Conservation (phyloP, 1,139 yeast genomes). For the Pichia sp. region DNA sequence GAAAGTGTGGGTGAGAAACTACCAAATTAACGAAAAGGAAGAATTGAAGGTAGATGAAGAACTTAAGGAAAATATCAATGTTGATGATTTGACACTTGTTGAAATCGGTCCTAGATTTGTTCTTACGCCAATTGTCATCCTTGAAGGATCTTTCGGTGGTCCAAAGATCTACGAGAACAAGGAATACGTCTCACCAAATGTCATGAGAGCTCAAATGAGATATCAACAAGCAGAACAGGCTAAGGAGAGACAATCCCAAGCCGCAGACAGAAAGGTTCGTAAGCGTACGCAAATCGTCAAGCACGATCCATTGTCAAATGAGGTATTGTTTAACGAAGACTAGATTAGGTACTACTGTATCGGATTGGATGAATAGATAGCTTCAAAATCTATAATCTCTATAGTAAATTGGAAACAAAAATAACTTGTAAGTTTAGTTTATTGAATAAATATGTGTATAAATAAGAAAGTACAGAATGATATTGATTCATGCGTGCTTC, state of each 20-base stretch:
- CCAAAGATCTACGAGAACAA: slow-evolving; percentile 96
- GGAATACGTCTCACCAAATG: slow-evolving; percentile 94
- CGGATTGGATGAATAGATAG: no score
- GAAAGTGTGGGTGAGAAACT: slow-evolving; percentile 93
- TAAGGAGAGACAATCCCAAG: slow-evolving; percentile 69
- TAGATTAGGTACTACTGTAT: no score
- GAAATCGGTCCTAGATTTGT: slow-evolving; percentile 98
- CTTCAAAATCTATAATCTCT: no score
- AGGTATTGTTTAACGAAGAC: slow-evolving; percentile 53
- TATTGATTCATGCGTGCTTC: slow-evolving; percentile 5
- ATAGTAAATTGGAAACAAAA: no score
- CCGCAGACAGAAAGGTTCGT: slow-evolving; percentile 66
- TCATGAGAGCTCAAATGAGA: slow-evolving; percentile 83
- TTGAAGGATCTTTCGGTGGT: slow-evolving; percentile 97
- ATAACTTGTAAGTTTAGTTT: no score
- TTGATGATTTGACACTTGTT: slow-evolving; percentile 47
- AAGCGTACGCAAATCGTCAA: slow-evolving; percentile 69
- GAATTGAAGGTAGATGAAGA: slow-evolving; percentile 29
- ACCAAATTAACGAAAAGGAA: slow-evolving; percentile 75
- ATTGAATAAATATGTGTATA: slow-evolving; percentile 1
- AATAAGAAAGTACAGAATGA: not conserved
- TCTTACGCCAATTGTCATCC: slow-evolving; percentile 80
- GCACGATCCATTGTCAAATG: slow-evolving; percentile 81
- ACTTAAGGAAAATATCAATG: slow-evolving; percentile 16
- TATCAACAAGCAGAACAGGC: slow-evolving; percentile 81